These are phyloP conservation scores for Penicillium coprophilum DNA, from an alignment of 495 filamentous ascomycete genomes.

Conservation along the genomic window DNA sequence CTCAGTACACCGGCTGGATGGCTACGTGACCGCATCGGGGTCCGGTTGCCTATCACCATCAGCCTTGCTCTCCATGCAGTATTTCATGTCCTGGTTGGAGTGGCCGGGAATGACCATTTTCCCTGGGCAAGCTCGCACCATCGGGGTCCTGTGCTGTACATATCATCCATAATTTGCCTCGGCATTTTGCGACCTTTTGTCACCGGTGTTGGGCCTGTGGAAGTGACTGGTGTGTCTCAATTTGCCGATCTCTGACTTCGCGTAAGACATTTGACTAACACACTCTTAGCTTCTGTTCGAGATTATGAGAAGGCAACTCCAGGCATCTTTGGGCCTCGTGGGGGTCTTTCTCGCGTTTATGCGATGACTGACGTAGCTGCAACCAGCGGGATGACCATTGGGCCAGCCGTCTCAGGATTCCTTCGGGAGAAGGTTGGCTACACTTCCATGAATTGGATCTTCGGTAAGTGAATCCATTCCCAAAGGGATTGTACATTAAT, in stretches of 20 bases:
- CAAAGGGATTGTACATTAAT: background rate
- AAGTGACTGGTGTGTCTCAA: background rate
- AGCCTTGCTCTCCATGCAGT: conserved; percentile 13
- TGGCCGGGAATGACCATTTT: conserved; percentile 13
- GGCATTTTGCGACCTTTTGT: background rate
- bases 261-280: background rate
- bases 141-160: background rate
- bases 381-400: conserved; percentile 27
- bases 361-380: conserved; percentile 27
- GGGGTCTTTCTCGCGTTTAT: conserved; percentile 10
- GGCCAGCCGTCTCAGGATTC: conserved; percentile 27
- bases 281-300: background rate
- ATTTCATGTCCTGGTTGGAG: conserved; percentile 5
- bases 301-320: background rate
- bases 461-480: conserved; percentile 13
- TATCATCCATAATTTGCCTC: background rate
- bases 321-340: background rate
- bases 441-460: conserved; percentile 18
- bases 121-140: background rate
- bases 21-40: conserved; percentile 25
- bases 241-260: background rate
- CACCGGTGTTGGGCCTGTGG: background rate
- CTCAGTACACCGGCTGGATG: conserved; percentile 17
- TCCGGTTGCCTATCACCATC: conserved; percentile 16
- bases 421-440: conserved; percentile 30